phyloP scores from a whole-genome alignment of 2,329 filamentous ascomycete species.

The Monilinia fructigena region DNA sequence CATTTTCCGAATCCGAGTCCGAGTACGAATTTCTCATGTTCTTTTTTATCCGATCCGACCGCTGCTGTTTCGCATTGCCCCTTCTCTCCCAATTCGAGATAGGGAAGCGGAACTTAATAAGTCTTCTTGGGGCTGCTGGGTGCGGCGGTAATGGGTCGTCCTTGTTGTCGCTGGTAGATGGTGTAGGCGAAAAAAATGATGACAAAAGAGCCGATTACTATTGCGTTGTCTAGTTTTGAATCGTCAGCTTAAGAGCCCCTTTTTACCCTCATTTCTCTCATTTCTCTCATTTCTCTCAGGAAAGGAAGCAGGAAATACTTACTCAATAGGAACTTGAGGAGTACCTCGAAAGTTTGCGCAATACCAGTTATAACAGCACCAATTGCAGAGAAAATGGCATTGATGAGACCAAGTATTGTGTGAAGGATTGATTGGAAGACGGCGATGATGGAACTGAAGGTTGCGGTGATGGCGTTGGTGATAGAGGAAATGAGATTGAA shows the following conservation, averaged over 20 bases:
- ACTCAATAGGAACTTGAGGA: constrained; percentile 39
- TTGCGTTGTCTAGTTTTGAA: constrained; percentile 34
- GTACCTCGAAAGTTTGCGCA: constrained; percentile 36
- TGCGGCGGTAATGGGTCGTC: constrained; percentile 20
- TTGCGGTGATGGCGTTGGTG: constrained; percentile 32
- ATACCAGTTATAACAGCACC: constrained; percentile 34
- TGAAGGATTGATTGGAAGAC: constrained; percentile 35
- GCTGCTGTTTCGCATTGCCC: too few relatives aligned
- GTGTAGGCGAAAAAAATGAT: constrained; percentile 32
- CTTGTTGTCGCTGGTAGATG: constrained; percentile 32
- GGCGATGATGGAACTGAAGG: constrained; percentile 35
- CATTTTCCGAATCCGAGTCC: background rate
- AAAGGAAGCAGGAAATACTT: constrained; percentile 23
- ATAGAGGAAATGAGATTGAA: constrained; percentile 34
- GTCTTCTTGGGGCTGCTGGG: constrained; percentile 18
- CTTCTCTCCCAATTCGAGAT: background rate
- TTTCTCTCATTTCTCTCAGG: too few relatives aligned
- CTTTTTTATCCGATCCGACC: background rate
- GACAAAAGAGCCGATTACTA: constrained; percentile 33
- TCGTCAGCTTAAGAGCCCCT: background rate
- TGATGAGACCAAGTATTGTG: constrained; percentile 33
- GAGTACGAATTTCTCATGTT: background rate
- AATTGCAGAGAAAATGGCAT: constrained; percentile 29
- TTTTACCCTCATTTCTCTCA: too few relatives aligned
- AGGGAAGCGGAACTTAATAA: background rate